Conservation (phyloP, 805 yeast species). For the Wickerhamomyces bovis region DNA sequence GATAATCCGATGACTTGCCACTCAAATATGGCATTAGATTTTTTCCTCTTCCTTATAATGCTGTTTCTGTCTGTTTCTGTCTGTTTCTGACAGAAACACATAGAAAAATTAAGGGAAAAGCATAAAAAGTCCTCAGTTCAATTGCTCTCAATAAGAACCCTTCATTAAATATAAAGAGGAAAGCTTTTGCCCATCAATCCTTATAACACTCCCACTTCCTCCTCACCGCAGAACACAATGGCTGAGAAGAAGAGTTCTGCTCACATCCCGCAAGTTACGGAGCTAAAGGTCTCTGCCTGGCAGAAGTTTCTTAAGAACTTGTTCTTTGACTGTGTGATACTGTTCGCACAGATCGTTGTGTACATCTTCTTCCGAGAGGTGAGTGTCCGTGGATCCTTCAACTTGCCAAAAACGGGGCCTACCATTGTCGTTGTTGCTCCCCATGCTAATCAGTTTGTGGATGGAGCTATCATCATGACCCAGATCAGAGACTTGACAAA, state of each 20-base stretch:
- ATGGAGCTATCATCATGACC: constrained; percentile 71
- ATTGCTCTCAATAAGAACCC: too few relatives aligned
- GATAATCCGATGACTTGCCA: too few relatives aligned
- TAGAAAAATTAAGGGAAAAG: too few relatives aligned
- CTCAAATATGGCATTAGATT: too few relatives aligned
- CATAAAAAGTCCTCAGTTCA: too few relatives aligned
- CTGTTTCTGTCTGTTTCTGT: too few relatives aligned
- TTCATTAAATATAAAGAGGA: too few relatives aligned
- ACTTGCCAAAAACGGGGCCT: constrained; percentile 55
- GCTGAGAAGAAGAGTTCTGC: constrained; percentile 3
- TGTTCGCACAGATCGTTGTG: constrained; percentile 19
- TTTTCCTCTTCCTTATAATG: too few relatives aligned
- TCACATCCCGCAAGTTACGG: constrained; percentile 11
- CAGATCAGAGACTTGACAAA: constrained; percentile 59
- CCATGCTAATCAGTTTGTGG: constrained; percentile 85
- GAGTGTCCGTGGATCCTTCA: constrained; percentile 63
- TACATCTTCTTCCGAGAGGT: constrained; percentile 64
- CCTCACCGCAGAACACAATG: not conserved
- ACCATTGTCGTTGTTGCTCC: constrained; percentile 80
- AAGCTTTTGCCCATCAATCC: too few relatives aligned
- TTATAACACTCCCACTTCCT: too few relatives aligned
- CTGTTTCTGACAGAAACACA: too few relatives aligned
- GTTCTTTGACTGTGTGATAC: constrained; percentile 16
- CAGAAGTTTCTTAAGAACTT: constrained; percentile 6
- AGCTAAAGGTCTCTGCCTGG: not conserved